A percentile compares a stretch with the other conserved stretches of the same genome.
Evolutionary conservation across 768 basidiomycete genomes (phyloP).

Genomic region (Pluteus cervinus): DNA sequence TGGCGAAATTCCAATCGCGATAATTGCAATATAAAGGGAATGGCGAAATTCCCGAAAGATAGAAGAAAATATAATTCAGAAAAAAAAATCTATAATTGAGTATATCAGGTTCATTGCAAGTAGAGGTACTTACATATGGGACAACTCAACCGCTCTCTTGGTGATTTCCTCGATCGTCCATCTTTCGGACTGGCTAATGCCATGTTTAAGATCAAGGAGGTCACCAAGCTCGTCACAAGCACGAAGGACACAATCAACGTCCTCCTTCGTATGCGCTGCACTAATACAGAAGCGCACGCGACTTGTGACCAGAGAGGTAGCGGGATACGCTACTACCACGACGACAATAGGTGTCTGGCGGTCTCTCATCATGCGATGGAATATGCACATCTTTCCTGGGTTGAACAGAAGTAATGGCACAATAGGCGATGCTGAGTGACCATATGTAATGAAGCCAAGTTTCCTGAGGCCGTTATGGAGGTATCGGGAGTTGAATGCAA

Average conservation of each 20-base stretch:
- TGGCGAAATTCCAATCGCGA: no score
- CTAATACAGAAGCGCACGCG: conserved; percentile 93
- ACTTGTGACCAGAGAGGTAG: conserved; percentile 82
- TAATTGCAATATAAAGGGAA: no score
- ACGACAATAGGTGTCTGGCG: conserved; percentile 77
- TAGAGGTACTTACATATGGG: conserved; percentile 34
- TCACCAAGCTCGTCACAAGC: conserved; percentile 94
- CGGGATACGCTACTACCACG: conserved; percentile 88
- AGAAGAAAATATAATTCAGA: no score
- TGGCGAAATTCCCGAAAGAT: no score
- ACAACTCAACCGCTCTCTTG: conserved; percentile 69
- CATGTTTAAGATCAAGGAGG: conserved; percentile 85
- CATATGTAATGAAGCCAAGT: conserved; percentile 96
- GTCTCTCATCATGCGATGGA: conserved; percentile 84
- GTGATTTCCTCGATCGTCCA: conserved; percentile 78
- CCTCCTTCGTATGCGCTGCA: conserved; percentile 94
- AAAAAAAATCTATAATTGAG: no score
- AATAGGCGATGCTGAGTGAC: conserved; percentile 86
- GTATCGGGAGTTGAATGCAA: conserved; percentile 96
- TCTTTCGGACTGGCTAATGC: conserved; percentile 43
- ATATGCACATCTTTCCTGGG: conserved; percentile 90
- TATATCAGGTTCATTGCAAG: no score
- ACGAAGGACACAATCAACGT: conserved; percentile 78
- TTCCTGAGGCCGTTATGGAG: conserved; percentile 80
- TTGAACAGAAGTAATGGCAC: conserved; percentile 90